Percentiles rank a stretch among this genome's conserved stretches.
These are phyloP conservation scores for Debaryomyces fabryi DNA, from an alignment of 1,139 yeast species.

Conservation along the genomic window DNA sequence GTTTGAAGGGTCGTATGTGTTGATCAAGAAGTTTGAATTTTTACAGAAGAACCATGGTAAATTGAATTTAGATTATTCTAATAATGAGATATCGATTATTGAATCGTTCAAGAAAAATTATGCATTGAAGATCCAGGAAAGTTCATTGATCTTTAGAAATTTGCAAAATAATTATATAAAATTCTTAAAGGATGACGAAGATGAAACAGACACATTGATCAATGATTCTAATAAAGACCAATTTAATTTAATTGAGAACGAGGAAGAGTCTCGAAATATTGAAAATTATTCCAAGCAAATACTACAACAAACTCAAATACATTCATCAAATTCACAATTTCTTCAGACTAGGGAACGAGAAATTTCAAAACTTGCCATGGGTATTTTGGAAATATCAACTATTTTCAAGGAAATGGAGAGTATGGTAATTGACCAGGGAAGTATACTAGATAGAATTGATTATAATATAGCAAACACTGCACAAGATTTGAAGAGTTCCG, in stretches of 20 bases:
- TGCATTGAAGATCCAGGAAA: slow-evolving; percentile 81
- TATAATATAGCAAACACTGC: slow-evolving; percentile 83
- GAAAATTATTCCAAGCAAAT: slow-evolving; percentile 49
- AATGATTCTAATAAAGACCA: slow-evolving; percentile 14
- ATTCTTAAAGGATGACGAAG: slow-evolving; percentile 71
- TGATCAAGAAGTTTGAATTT: slow-evolving; percentile 69
- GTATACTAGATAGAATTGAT: slow-evolving; percentile 88
- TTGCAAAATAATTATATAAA: slow-evolving; percentile 88
- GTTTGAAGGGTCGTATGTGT: slow-evolving; percentile 75
- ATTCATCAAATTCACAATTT: slow-evolving; percentile 38
- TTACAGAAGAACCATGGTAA: slow-evolving; percentile 41
- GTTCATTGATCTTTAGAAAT: slow-evolving; percentile 77
- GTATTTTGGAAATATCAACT: slow-evolving; percentile 88
- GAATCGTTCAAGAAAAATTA: slow-evolving; percentile 81
- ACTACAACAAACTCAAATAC: slow-evolving; percentile 48
- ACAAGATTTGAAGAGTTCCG: slow-evolving; percentile 74
- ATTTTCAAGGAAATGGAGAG: slow-evolving; percentile 92
- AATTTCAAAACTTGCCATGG: slow-evolving; percentile 88
- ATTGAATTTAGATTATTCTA: slow-evolving; percentile 38
- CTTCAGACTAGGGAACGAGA: slow-evolving; percentile 83
- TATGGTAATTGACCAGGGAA: slow-evolving; percentile 93
- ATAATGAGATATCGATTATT: slow-evolving; percentile 64
- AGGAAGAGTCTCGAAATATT: slow-evolving; percentile 39
- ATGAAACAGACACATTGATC: slow-evolving; percentile 36
- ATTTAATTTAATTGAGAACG: slow-evolving; percentile 42